Conservation (phyloP, 768 basidiomycete genomes). For the Clitopilus passeckerianus region DNA sequence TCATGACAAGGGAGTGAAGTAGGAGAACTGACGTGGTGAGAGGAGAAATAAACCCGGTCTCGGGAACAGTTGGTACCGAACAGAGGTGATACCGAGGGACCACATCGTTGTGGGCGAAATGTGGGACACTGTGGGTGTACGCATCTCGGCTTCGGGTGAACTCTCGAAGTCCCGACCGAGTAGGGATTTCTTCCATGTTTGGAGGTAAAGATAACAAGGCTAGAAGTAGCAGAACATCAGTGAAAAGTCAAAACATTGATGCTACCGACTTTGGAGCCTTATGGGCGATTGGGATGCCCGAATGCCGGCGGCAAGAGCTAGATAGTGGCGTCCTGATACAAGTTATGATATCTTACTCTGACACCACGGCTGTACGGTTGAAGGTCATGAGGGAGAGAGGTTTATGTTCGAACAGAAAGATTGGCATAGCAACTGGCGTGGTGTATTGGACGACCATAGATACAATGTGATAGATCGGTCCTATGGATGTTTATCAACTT, state of each 20-base stretch:
- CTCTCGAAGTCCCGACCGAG: not conserved
- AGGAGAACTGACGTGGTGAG: too few relatives aligned
- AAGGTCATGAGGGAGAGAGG: not conserved
- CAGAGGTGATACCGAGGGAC: not conserved
- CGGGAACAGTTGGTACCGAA: not conserved
- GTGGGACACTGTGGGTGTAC: not conserved
- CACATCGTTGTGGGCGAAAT: not conserved
- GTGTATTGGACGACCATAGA: not conserved
- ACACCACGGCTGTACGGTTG: not conserved
- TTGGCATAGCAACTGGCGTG: not conserved
- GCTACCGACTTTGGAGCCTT: not conserved
- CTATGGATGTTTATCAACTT: not conserved
- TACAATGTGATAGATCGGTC: not conserved
- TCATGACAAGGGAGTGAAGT: too few relatives aligned
- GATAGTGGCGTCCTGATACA: too few relatives aligned
- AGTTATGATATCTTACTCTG: too few relatives aligned
- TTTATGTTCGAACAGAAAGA: not conserved
- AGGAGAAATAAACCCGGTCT: not conserved
- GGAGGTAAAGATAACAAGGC: not conserved
- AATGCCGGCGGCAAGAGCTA: too few relatives aligned
- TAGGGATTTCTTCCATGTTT: not conserved
- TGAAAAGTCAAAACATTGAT: not conserved
- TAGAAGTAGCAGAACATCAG: not conserved
- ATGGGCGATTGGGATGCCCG: too few relatives aligned
- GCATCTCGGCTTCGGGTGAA: not conserved